Conservation (phyloP, 225 moss, liverwort and hornwort species). For the Pleurozium schreberi region DNA sequence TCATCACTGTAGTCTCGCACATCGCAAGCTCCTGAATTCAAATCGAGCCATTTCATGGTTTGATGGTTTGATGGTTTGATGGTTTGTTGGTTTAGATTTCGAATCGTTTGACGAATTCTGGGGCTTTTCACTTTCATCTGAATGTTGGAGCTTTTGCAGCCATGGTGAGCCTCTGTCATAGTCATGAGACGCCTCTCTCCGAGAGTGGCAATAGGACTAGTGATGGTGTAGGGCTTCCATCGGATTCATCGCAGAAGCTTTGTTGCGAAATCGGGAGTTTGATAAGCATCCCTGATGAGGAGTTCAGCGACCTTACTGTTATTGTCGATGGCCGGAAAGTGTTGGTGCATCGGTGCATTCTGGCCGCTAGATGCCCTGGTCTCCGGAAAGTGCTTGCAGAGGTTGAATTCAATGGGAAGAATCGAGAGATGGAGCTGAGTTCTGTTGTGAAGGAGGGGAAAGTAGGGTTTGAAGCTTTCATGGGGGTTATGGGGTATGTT, state of each 20-base stretch:
- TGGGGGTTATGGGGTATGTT: conserved; percentile 58
- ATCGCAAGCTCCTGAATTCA: not conserved
- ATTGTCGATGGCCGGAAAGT: conserved; percentile 38
- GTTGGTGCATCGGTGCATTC: conserved; percentile 62
- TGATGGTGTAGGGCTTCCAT: not conserved
- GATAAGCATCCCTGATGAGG: conserved; percentile 10
- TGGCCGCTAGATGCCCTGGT: conserved; percentile 58
- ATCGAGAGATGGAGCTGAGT: conserved; percentile 22
- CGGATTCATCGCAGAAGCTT: conserved; percentile 18
- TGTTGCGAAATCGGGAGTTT: conserved; percentile 43
- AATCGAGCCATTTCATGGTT: too few relatives aligned
- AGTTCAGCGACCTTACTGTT: conserved; percentile 49
- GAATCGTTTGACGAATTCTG: not conserved
- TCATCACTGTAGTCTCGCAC: not conserved
- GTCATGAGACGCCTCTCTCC: not conserved
- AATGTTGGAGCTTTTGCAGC: not conserved
- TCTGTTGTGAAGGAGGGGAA: conserved; percentile 29
- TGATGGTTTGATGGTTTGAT: too few relatives aligned
- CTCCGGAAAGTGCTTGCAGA: conserved; percentile 33
- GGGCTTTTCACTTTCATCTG: not conserved
- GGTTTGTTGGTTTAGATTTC: not conserved
- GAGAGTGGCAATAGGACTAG: not conserved
- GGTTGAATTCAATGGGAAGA: not conserved
- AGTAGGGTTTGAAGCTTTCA: conserved; percentile 63
- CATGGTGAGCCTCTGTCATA: conserved; percentile 2